phyloP scores from a whole-genome alignment of 1,284 basidiomycete species.

The Fomitopsis pinicola region DNA sequence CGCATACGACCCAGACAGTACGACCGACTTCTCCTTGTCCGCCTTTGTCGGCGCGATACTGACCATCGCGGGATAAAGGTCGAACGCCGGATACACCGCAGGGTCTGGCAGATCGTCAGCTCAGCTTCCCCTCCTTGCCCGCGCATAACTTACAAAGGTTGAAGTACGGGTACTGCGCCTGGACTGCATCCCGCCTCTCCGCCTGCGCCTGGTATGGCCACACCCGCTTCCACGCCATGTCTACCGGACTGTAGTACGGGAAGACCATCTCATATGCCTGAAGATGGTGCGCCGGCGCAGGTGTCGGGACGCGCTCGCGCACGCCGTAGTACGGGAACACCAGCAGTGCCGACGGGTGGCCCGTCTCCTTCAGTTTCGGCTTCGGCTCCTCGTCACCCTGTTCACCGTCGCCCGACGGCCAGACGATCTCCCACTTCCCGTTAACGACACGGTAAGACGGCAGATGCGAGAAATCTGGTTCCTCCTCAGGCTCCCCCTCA shows the following conservation, averaged over 20 bases:
- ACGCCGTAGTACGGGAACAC: slow-evolving; percentile 5
- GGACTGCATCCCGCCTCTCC: background rate
- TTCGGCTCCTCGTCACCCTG: background rate
- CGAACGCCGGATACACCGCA: slow-evolving; percentile 33
- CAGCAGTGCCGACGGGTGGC: background rate
- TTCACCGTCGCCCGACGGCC: background rate
- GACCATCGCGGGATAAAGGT: slow-evolving; percentile 21
- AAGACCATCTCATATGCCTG: slow-evolving; percentile 10
- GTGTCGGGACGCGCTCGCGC: background rate
- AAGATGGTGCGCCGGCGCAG: background rate
- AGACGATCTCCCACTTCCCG: slow-evolving; percentile 4
- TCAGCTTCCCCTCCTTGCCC: slow-evolving; percentile 19
- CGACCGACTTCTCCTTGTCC: background rate
- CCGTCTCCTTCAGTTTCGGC: background rate
- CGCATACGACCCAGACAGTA: slow-evolving; percentile 5
- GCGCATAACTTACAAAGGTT: slow-evolving; percentile 23
- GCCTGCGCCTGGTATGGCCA: slow-evolving; percentile 11
- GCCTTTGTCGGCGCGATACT: background rate
- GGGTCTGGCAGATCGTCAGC: slow-evolving; percentile 31
- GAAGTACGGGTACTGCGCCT: slow-evolving; percentile 23
- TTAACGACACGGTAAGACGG: background rate
- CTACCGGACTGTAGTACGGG: slow-evolving; percentile 20
- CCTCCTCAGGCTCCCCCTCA: too few species aligned
- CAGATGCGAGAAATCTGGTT: too few species aligned
- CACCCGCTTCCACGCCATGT: slow-evolving; percentile 11